phyloP scores from a whole-genome alignment of 371 early-diverging fungal genomes.

The Amoeboaphelidium protococcarum region DNA sequence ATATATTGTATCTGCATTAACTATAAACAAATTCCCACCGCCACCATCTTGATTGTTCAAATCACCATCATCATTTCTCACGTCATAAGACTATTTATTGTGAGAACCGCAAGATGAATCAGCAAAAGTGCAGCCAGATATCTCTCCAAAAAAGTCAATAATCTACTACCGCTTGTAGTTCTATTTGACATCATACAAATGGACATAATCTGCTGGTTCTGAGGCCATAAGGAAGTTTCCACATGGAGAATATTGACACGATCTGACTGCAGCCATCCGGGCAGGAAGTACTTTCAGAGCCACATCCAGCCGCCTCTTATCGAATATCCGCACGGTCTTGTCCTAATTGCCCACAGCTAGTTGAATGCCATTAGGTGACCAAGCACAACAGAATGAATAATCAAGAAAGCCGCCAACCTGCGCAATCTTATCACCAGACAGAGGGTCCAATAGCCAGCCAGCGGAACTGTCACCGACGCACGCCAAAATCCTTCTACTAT shows the following conservation, averaged over 20 bases:
- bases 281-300: slow-evolving; percentile 29
- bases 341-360: slow-evolving; percentile 67
- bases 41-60: no score
- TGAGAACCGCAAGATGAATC: no score
- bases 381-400: slow-evolving; percentile 51
- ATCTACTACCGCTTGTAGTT: slow-evolving; percentile 25
- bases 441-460: neutral
- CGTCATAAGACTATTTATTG: no score
- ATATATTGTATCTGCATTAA: no score
- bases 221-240: slow-evolving; percentile 38
- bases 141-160: slow-evolving; percentile 58
- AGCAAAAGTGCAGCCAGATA: slow-evolving; percentile 30
- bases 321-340: slow-evolving; percentile 34
- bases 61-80: no score
- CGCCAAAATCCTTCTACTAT: neutral
- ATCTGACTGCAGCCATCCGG: slow-evolving; percentile 43
- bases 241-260: slow-evolving; percentile 36
- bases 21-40: no score
- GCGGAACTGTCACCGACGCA: neutral
- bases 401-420: slow-evolving; percentile 34
- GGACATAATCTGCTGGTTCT: slow-evolving; percentile 42
- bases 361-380: slow-evolving; percentile 37
- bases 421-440: slow-evolving; percentile 7
- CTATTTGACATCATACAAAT: slow-evolving; percentile 26
- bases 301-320: slow-evolving; percentile 28